Conservation (phyloP, 345 rosid genomes). For the Sisymbrium irio region DNA sequence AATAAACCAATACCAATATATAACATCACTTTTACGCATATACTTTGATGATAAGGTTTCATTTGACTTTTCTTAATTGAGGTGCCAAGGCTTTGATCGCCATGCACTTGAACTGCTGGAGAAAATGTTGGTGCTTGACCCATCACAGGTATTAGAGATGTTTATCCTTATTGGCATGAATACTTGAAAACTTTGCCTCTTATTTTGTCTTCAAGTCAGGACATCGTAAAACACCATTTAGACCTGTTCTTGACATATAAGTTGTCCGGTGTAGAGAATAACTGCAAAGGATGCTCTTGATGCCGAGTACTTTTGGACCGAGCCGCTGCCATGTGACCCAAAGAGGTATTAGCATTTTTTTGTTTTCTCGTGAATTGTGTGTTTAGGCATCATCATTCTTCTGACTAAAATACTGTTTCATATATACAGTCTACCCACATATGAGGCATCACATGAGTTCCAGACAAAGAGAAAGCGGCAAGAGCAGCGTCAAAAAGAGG, state of each 20-base stretch:
- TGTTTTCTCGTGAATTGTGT: neutral
- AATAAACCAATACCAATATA: neutral
- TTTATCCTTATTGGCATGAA: neutral
- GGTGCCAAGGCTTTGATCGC: conserved; percentile 61
- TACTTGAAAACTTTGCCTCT: neutral
- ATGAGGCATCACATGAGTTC: conserved; percentile 94
- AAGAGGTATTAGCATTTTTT: conserved; percentile 50
- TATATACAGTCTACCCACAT: conserved; percentile 72
- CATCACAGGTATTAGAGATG: conserved; percentile 61
- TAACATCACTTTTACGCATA: neutral
- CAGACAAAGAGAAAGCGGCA: conserved; percentile 94
- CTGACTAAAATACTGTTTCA: conserved; percentile 31
- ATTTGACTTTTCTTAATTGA: neutral
- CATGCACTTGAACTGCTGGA: conserved; percentile 93
- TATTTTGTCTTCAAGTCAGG: neutral
- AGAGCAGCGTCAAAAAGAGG: conserved; percentile 89
- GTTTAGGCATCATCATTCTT: neutral
- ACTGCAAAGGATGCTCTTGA: conserved; percentile 92
- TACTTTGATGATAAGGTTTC: conserved; percentile 11
- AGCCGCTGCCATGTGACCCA: conserved; percentile 93
- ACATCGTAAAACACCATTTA: neutral
- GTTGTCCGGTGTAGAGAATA: conserved; percentile 57
- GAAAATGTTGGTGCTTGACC: conserved; percentile 88
- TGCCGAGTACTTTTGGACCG: conserved; percentile 98
- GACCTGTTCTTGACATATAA: neutral